Base-by-base conservation (phyloP, 1,284 basidiomycete genomes). In the Trichosporon asahii region DNA sequence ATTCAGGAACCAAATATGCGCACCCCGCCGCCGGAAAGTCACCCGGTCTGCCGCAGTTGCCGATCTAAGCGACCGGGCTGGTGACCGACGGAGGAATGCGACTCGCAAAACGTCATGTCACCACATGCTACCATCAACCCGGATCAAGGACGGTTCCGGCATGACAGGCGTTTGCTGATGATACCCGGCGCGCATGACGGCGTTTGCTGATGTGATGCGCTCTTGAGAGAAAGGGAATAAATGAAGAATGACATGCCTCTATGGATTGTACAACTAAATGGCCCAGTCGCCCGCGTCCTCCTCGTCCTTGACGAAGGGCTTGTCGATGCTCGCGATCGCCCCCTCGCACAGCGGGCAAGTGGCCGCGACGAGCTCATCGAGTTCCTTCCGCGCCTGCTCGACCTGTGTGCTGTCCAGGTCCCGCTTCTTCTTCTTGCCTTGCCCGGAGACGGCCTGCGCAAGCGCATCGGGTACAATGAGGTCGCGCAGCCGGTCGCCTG, bases 401-500 rank as follows among this genome's bases (percentile, higher is more conserved):
- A 81, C 87, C 86, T 76, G 86, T 87, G 71, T 85, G 84, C 70
- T 89, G 73, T 87, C 88, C 57, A 82, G 81, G 69, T 86, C 87
- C 53, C 79, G 83, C 75, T 85, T 85, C 14, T 71, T 75, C 82
- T 85, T 70, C 85, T 82, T 75, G 3, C 27, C 27, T 3, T 64
- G 66, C 0, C 60, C 68, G 80, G 79, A 77, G 3, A 85, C 83
- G 1, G 82, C 83, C 67, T 81, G 79, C 27, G 91, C 93, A 27
- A 98, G 86, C 5, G 93, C 92, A 77, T 97, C 95, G 12, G 95
- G 95, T 4, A 96, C 85, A 77, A 98, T 95, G 66, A 98, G 85
- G 80, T 95, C 94, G 46, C 94, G 88, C 69, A 98, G 84, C 72
- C 89, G 88, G 82, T 97, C 95, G 18, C 94, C 93, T 0, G 94